These are phyloP conservation scores for Nakaseomyces uthaithaninus DNA, from an alignment of 1,139 yeast genomes.

Conservation along the genomic window DNA sequence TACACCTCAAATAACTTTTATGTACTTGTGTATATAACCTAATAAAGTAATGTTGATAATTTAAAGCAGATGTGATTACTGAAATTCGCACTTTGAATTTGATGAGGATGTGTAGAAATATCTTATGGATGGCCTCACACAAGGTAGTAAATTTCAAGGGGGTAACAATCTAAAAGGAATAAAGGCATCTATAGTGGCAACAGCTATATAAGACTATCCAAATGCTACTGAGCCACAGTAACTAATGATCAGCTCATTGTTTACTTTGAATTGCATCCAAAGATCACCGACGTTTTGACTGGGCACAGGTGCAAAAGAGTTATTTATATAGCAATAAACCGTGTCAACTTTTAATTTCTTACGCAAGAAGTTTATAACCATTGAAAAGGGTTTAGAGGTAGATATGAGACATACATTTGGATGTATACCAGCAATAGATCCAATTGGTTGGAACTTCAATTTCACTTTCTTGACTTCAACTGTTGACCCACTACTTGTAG, in stretches of 20 bases:
- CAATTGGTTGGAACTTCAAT: conserved; percentile 30
- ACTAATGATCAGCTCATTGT: conserved; percentile 29
- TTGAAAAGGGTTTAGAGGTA: conserved; percentile 25
- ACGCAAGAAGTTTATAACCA: conserved; percentile 21
- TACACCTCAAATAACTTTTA: too few relatives aligned
- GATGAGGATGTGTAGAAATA: too few relatives aligned
- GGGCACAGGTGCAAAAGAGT: conserved; percentile 32
- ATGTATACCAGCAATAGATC: conserved; percentile 23
- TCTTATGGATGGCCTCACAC: too few relatives aligned
- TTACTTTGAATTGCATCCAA: conserved; percentile 29
- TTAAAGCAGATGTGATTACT: too few relatives aligned
- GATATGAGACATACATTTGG: conserved; percentile 28
- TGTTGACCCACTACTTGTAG: conserved; percentile 1
- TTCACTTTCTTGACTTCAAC: conserved; percentile 19
- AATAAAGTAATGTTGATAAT: too few relatives aligned
- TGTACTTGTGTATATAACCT: too few relatives aligned
- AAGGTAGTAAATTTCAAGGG: too few relatives aligned
- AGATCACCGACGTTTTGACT: conserved; percentile 29
- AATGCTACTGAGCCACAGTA: conserved; percentile 32
- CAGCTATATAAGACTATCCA: conserved; percentile 17
- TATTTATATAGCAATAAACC: conserved; percentile 30
- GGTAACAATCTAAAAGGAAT: too few relatives aligned
- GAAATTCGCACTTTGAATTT: too few relatives aligned
- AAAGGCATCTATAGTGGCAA: background rate
- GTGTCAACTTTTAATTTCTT: conserved; percentile 20